Evolutionary conservation across 306 rosid species (phyloP).

Genomic region (Vicia villosa): DNA sequence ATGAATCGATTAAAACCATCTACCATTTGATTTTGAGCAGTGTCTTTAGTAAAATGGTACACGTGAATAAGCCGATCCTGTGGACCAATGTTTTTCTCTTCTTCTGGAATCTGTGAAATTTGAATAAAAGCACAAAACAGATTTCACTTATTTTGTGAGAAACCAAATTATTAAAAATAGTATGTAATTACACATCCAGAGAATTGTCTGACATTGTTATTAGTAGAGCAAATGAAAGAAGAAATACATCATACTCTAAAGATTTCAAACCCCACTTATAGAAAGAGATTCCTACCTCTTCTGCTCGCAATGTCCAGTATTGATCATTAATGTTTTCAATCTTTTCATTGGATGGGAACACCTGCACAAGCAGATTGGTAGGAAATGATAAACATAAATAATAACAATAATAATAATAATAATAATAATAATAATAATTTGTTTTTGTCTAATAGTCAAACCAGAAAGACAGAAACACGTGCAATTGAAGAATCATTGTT

Average conservation of each 20-base stretch:
- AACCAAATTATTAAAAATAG: background rate
- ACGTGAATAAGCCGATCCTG: conserved; percentile 77
- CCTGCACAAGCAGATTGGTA: conserved; percentile 45
- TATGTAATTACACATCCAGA: background rate
- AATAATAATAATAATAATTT: background rate
- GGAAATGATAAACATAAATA: conserved; percentile 24
- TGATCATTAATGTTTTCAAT: conserved; percentile 85
- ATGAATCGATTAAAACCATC: conserved; percentile 15
- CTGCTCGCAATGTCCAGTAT: conserved; percentile 89
- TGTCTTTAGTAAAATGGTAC: conserved; percentile 81
- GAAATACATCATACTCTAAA: conserved; percentile 9
- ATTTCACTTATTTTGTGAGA: conserved; percentile 2
- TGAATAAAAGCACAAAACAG: background rate
- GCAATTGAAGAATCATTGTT: background rate
- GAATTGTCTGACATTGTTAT: background rate
- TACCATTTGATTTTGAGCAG: conserved; percentile 81
- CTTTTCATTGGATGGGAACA: conserved; percentile 77
- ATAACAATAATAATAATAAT: background rate
- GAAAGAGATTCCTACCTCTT: conserved; percentile 59
- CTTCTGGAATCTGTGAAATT: conserved; percentile 67
- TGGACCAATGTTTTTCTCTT: conserved; percentile 75
- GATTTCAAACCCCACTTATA: conserved; percentile 15
- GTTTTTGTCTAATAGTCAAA: background rate
- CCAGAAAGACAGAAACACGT: conserved; percentile 12
- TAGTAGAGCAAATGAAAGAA: conserved; percentile 23